Evolutionary conservation across 805 yeast species (phyloP).

Genomic region (Kodamaea restingae): DNA sequence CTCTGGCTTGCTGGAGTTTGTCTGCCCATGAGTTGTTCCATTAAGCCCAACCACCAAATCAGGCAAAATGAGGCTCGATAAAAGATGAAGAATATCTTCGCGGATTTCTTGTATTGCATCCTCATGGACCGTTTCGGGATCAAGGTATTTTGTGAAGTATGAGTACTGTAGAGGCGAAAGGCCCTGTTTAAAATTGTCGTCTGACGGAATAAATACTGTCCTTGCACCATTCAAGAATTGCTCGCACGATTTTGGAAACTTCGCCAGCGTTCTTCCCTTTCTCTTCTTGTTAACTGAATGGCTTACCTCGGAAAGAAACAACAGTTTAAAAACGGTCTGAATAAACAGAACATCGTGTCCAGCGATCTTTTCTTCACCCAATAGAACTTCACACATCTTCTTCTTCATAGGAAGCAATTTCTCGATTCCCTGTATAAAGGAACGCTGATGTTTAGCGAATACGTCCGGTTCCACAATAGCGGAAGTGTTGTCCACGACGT

Average conservation of each 20-base stretch:
- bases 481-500: conserved; percentile 40
- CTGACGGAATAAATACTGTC: conserved; percentile 35
- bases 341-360: conserved; percentile 25
- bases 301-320: conserved; percentile 13
- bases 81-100: conserved; percentile 23
- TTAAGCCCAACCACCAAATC: conserved; percentile 28
- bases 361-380: conserved; percentile 17
- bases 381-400: conserved; percentile 33
- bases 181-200: conserved; percentile 22
- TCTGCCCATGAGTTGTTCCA: conserved; percentile 18
- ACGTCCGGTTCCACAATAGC: conserved; percentile 56
- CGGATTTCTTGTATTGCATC: conserved; percentile 30
- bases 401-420: conserved; percentile 36
- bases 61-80: conserved; percentile 24
- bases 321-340: conserved; percentile 26
- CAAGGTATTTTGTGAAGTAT: conserved; percentile 22
- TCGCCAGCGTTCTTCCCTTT: conserved; percentile 7
- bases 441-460: conserved; percentile 56
- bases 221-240: conserved; percentile 21
- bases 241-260: conserved; percentile 19
- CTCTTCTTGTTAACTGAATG: conserved; percentile 5
- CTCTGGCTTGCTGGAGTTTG: neutral
- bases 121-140: conserved; percentile 21
- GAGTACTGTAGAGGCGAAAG: conserved; percentile 23
- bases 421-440: conserved; percentile 65